These are phyloP conservation scores for Gentiana dahurica DNA, from an alignment of 257 asterid species.

Conservation along the genomic window DNA sequence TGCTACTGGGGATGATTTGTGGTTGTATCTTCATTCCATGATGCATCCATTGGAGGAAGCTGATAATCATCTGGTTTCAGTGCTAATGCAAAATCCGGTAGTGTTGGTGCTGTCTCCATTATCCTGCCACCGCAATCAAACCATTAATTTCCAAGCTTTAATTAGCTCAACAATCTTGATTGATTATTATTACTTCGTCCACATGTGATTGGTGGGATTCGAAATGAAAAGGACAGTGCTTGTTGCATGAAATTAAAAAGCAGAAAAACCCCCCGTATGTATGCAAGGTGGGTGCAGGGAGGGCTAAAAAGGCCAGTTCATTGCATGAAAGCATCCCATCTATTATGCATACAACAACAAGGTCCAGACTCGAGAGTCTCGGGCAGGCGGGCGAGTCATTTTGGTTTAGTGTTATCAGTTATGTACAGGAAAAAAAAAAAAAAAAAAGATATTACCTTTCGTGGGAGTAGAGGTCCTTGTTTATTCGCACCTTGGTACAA, in stretches of 20 bases:
- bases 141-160: neutral
- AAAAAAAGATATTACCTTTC: constrained; percentile 72
- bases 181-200: no score
- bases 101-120: constrained; percentile 91
- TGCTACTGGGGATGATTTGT: no score
- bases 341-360: no score
- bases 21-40: constrained; percentile 48
- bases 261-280: neutral
- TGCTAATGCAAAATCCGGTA: constrained; percentile 90
- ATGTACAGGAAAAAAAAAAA: no score
- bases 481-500: constrained; percentile 83
- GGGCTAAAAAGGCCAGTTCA: no score
- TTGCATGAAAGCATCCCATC: no score
- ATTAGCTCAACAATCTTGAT: no score
- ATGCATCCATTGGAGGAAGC: constrained; percentile 58
- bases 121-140: constrained; percentile 38
- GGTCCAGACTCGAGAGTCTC: no score
- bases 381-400: no score
- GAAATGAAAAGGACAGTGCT: neutral
- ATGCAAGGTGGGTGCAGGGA: no score
- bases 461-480: constrained; percentile 70
- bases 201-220: no score
- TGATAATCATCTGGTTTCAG: constrained; percentile 91
- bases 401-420: no score
- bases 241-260: neutral